Conservation (phyloP, 176 grass and related monocot species). For the Tillandsia leiboldiana region DNA sequence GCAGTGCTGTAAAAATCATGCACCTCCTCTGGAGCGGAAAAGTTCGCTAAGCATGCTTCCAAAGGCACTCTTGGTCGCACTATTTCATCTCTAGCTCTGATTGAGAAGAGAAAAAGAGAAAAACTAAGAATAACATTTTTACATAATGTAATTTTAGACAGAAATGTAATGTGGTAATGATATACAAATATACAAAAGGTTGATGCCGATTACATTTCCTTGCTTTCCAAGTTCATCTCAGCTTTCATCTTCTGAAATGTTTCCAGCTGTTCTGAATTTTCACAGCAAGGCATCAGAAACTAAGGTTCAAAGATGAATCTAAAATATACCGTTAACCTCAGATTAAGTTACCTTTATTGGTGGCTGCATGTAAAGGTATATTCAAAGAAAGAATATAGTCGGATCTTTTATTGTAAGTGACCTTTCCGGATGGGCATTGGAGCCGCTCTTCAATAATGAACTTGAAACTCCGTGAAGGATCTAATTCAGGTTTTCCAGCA, state of each 20-base stretch:
- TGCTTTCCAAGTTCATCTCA: slow-evolving; percentile 68
- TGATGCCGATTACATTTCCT: slow-evolving; percentile 50
- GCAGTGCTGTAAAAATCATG: slow-evolving; percentile 83
- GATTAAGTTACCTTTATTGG: slow-evolving; percentile 65
- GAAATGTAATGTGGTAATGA: neutral
- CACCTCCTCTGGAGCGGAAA: slow-evolving; percentile 73
- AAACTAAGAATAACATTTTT: neutral
- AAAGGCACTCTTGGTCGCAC: slow-evolving; percentile 86
- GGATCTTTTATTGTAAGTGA: slow-evolving; percentile 80
- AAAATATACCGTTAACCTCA: neutral
- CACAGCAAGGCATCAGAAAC: neutral
- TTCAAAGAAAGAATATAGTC: slow-evolving; percentile 75
- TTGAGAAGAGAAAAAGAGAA: neutral
- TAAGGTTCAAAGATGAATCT: slow-evolving; percentile 5
- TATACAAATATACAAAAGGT: neutral
- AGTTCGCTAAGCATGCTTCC: slow-evolving; percentile 82
- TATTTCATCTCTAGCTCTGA: slow-evolving; percentile 69
- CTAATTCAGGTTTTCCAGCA: slow-evolving; percentile 47
- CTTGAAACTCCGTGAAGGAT: slow-evolving; percentile 73
- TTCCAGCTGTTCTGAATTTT: slow-evolving; percentile 68
- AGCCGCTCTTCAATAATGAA: slow-evolving; percentile 85
- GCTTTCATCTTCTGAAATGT: slow-evolving; percentile 60
- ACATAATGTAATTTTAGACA: neutral
- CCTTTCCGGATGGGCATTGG: slow-evolving; percentile 91
- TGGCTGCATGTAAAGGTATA: slow-evolving; percentile 83